A percentile compares a stretch with the other conserved stretches of the same genome.
Evolutionary conservation across 148 eudicot species (phyloP).

Genomic region (Heliamphora exappendiculata): DNA sequence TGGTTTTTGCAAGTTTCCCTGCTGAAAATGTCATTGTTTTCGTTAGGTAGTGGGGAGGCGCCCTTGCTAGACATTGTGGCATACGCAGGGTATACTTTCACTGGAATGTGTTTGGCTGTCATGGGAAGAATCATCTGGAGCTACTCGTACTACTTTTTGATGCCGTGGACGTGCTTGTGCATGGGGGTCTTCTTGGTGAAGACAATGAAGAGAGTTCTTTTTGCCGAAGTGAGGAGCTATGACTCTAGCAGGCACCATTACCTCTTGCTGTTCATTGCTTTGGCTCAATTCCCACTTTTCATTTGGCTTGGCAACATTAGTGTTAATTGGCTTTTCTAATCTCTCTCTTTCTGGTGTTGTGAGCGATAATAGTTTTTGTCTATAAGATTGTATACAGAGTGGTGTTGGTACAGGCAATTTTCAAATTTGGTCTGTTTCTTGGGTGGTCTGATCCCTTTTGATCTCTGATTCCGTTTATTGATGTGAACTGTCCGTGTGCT

Average conservation of each 20-base stretch:
- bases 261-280: slow-evolving; percentile 53
- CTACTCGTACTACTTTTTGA: slow-evolving; percentile 46
- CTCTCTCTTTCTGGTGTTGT: neutral
- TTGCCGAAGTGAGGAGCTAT: slow-evolving; percentile 59
- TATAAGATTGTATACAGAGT: neutral
- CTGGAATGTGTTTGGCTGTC: slow-evolving; percentile 53
- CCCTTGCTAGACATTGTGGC: slow-evolving; percentile 64
- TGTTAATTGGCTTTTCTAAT: slow-evolving; percentile 19
- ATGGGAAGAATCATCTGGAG: slow-evolving; percentile 43
- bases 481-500: neutral
- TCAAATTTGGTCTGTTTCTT: slow-evolving; percentile 1
- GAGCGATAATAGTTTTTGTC: neutral
- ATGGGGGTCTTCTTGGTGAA: slow-evolving; percentile 64
- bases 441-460: neutral
- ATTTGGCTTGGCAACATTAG: slow-evolving; percentile 75
- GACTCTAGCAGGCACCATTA: slow-evolving; percentile 67
- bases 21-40: slow-evolving; percentile 55
- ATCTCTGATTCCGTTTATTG: neutral
- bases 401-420: neutral
- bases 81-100: slow-evolving; percentile 62
- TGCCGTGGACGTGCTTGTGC: slow-evolving; percentile 59
- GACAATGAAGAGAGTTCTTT: slow-evolving; percentile 67
- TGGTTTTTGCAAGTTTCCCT: slow-evolving; percentile 51
- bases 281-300: slow-evolving; percentile 72
- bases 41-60: slow-evolving; percentile 61